phyloP scores from a whole-genome alignment of 768 basidiomycete species.

The Tylopilus intermedius region DNA sequence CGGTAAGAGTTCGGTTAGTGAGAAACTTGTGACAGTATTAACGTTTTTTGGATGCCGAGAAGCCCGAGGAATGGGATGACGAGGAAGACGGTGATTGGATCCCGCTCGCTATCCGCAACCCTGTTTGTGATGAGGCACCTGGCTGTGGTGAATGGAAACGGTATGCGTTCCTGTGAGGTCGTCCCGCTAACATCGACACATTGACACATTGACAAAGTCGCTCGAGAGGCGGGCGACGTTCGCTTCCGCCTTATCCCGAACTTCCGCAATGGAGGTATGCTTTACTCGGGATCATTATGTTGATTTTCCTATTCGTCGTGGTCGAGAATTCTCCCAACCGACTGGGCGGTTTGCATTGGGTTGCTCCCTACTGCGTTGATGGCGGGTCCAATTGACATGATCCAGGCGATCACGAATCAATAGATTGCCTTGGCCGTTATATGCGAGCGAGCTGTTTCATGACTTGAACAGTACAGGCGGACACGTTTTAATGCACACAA shows the following conservation, averaged over 20 bases:
- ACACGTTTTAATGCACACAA: conserved; percentile 85
- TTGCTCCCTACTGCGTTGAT: too few relatives aligned
- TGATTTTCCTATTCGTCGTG: too few relatives aligned
- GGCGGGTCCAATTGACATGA: too few relatives aligned
- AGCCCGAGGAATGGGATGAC: conserved; percentile 99
- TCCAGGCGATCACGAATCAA: too few relatives aligned
- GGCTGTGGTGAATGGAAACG: conserved; percentile 96
- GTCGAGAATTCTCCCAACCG: too few relatives aligned
- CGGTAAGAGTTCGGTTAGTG: conserved; percentile 39
- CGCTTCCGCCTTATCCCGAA: too few relatives aligned
- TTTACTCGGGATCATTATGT: too few relatives aligned
- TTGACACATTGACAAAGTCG: too few relatives aligned
- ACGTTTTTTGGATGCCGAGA: conserved; percentile 58
- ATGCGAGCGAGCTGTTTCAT: conserved; percentile 65
- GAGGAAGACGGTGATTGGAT: conserved; percentile 99
- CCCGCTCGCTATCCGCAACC: conserved; percentile 83
- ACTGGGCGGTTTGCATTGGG: too few relatives aligned
- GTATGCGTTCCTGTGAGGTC: conserved; percentile 29
- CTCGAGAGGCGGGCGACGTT: too few relatives aligned
- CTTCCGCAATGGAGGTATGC: too few relatives aligned
- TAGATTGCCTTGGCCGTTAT: too few relatives aligned
- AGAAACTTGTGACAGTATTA: background rate
- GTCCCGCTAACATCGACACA: background rate
- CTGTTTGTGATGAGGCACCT: conserved; percentile 81
- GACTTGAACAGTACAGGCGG: conserved; percentile 81